Conservation (phyloP, 2,329 filamentous ascomycete genomes). For the Sporothrix pseudoabietina region DNA sequence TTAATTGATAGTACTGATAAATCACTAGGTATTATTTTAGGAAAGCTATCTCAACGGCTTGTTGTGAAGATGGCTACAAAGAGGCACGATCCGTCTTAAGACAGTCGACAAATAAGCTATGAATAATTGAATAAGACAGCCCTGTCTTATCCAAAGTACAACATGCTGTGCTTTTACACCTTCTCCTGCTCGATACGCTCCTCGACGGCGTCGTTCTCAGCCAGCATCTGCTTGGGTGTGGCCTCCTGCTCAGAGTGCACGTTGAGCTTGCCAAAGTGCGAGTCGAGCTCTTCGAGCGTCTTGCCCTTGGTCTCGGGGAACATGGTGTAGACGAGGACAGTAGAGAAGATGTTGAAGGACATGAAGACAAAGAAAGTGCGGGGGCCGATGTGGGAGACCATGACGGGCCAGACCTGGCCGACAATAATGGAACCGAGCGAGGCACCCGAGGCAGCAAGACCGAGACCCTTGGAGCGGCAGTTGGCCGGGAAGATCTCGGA, state of each 20-base stretch:
- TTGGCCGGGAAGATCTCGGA: slow-evolving; percentile 36
- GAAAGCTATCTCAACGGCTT: not conserved
- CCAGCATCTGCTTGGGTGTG: slow-evolving; percentile 38
- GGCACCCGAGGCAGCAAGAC: slow-evolving; percentile 34
- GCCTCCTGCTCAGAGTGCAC: slow-evolving; percentile 36
- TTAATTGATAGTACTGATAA: not conserved
- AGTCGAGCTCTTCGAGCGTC: slow-evolving; percentile 43
- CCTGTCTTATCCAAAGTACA: too few relatives aligned
- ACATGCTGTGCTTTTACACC: not conserved
- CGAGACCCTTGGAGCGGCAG: slow-evolving; percentile 34
- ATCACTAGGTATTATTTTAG: not conserved
- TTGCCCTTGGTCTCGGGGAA: slow-evolving; percentile 40
- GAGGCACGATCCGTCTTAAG: not conserved
- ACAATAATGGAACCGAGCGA: slow-evolving; percentile 35
- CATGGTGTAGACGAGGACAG: slow-evolving; percentile 35
- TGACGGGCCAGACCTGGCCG: slow-evolving; percentile 36
- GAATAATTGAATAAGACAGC: too few relatives aligned
- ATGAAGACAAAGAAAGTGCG: slow-evolving; percentile 37
- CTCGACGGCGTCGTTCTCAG: slow-evolving; percentile 25
- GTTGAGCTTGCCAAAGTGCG: slow-evolving; percentile 38
- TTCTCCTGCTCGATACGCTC: slow-evolving; percentile 28
- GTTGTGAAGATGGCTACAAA: not conserved
- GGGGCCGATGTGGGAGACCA: slow-evolving; percentile 34
- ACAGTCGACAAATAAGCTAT: too few relatives aligned
- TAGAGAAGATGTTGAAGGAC: slow-evolving; percentile 35